Percentiles rank a stretch among this genome's conserved stretches.
phyloP scores from a whole-genome alignment of 768 basidiomycete species.

The Polyporus arcularius region DNA sequence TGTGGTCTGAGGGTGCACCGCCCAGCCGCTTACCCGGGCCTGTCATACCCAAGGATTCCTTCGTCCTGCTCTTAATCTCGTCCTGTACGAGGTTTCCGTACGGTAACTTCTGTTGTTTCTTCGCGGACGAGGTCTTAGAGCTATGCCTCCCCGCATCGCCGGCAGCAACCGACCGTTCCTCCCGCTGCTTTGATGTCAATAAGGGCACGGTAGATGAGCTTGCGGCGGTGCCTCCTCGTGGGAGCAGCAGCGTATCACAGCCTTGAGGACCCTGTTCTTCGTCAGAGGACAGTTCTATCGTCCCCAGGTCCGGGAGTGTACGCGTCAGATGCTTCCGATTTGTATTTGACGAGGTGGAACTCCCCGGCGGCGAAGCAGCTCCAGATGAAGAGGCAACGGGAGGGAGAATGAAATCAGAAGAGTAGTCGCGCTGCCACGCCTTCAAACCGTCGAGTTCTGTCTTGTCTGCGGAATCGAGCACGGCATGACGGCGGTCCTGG shows the following conservation, averaged over 20 bases:
- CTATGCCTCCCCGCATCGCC: neutral
- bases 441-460: conserved; percentile 46
- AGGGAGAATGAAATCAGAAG: conserved; percentile 52
- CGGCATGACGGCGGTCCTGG: conserved; percentile 48
- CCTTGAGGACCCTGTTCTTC: neutral
- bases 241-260: conserved; percentile 13
- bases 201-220: neutral
- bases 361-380: neutral
- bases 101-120: conserved; percentile 5
- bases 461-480: conserved; percentile 49
- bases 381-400: neutral
- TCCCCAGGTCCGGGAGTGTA: neutral
- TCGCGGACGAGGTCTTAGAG: neutral
- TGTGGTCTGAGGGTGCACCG: neutral
- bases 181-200: neutral
- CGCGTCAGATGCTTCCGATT: neutral
- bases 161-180: neutral
- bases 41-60: conserved; percentile 45
- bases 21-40: conserved; percentile 19
- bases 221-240: conserved; percentile 6
- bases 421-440: conserved; percentile 45
- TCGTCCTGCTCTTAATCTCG: conserved; percentile 48
- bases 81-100: conserved; percentile 28
- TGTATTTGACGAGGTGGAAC: no score
- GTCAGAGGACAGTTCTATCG: conserved; percentile 5